phyloP scores from a whole-genome alignment of 768 basidiomycete species.

The Hydnomerulius pinastri region DNA sequence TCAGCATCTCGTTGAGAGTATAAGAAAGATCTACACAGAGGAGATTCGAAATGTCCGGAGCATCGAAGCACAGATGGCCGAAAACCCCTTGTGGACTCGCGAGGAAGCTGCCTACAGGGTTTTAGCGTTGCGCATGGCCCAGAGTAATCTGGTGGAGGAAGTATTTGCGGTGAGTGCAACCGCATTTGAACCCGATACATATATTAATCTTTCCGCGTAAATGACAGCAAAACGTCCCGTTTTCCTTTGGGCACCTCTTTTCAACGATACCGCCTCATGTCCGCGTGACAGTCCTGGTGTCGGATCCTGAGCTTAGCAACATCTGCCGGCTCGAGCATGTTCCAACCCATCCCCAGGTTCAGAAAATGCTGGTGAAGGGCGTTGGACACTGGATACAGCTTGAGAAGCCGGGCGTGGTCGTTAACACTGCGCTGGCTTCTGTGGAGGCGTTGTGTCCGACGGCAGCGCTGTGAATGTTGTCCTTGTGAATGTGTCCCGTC shows the following conservation, averaged over 20 bases:
- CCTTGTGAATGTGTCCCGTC: too few relatives aligned
- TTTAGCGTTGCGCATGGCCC: slow-evolving; percentile 9
- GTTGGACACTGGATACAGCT: slow-evolving; percentile 19
- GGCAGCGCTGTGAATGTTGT: too few relatives aligned
- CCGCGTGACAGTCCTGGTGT: slow-evolving; percentile 15
- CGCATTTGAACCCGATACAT: not conserved
- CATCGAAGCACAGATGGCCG: slow-evolving; percentile 6
- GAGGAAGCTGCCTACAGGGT: slow-evolving; percentile 12
- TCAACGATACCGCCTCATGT: slow-evolving; percentile 8
- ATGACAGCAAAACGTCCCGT: slow-evolving; percentile 19
- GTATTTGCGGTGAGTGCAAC: slow-evolving; percentile 12
- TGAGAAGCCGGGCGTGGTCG: slow-evolving; percentile 7
- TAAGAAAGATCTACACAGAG: not conserved
- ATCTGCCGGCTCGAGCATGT: slow-evolving; percentile 7
- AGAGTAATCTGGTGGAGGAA: slow-evolving; percentile 4
- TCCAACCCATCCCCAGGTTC: slow-evolving; percentile 6
- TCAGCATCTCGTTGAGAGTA: not conserved
- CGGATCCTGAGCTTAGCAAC: slow-evolving; percentile 9
- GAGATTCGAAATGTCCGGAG: slow-evolving; percentile 3
- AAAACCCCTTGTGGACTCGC: slow-evolving; percentile 17
- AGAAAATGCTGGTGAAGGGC: slow-evolving; percentile 1
- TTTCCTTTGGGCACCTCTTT: slow-evolving; percentile 14
- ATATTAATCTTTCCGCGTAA: not conserved
- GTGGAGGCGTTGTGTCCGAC: too few relatives aligned
- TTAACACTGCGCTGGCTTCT: slow-evolving; percentile 7